A percentile compares a stretch with the other conserved stretches of the same genome.
Conservation (phyloP, 176 grass and related monocot genomes). For the Themeda triandra region DNA sequence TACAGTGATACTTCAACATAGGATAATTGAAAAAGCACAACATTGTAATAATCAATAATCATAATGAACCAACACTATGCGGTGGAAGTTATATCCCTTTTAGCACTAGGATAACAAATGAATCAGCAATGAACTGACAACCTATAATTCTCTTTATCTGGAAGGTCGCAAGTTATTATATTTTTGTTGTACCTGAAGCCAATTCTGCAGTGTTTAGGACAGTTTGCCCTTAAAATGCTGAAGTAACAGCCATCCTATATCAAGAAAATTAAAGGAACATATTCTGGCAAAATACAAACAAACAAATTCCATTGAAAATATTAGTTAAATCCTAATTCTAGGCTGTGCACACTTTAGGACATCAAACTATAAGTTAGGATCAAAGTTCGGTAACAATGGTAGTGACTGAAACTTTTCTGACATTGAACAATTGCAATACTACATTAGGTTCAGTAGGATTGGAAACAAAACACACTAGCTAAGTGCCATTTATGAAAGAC, state of each 20-base stretch:
- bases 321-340: neutral
- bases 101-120: neutral
- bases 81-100: neutral
- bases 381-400: constrained; percentile 7
- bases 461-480: too few relatives aligned
- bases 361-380: neutral
- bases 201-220: neutral
- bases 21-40: neutral
- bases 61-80: neutral
- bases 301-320: neutral
- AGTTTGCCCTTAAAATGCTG: neutral
- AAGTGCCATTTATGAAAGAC: too few relatives aligned
- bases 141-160: neutral
- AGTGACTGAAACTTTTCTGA: too few relatives aligned
- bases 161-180: neutral
- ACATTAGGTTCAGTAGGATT: too few relatives aligned
- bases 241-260: neutral
- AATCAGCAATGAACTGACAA: neutral
- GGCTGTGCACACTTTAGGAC: neutral
- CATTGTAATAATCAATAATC: neutral
- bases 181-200: too few relatives aligned
- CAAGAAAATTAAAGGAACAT: neutral
- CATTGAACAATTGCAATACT: too few relatives aligned
- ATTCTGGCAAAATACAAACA: neutral
- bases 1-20: neutral